phyloP scores from a whole-genome alignment of 2,329 filamentous ascomycete genomes.

The Diaporthe australafricana region DNA sequence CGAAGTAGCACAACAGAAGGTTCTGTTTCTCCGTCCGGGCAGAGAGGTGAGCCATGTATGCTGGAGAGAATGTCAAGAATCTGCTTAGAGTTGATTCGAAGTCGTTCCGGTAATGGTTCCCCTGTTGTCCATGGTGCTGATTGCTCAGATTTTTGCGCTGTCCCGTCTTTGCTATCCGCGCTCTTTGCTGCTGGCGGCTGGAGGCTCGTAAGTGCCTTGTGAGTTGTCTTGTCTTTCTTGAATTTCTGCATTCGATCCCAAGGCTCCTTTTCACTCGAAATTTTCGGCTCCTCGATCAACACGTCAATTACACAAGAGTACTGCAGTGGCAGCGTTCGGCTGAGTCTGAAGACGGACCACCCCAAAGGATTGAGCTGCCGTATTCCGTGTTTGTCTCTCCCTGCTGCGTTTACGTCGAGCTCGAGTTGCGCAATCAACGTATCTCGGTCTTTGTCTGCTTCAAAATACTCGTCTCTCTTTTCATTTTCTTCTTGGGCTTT shows the following conservation, averaged over 20 bases:
- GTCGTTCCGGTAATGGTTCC: conserved; percentile 34
- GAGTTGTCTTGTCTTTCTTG: not conserved
- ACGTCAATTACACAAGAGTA: not conserved
- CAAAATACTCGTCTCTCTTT: not conserved
- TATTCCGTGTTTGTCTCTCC: too few species aligned
- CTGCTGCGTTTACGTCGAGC: too few species aligned
- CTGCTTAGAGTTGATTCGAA: conserved; percentile 35
- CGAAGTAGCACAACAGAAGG: not conserved
- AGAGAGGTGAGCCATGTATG: not conserved
- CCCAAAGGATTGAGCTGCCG: not conserved
- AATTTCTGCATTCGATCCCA: not conserved
- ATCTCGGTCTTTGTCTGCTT: not conserved
- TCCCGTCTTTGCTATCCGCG: not conserved
- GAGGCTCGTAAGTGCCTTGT: not conserved
- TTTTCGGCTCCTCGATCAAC: not conserved
- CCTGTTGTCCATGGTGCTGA: not conserved
- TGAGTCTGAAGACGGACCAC: not conserved
- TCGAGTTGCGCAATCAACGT: too few species aligned
- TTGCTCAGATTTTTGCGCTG: not conserved
- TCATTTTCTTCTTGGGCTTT: not conserved
- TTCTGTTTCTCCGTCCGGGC: not conserved
- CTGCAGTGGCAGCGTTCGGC: too few species aligned
- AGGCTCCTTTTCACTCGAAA: not conserved
- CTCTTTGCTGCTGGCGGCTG: not conserved
- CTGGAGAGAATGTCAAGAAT: conserved; percentile 26